Percentiles rank a stretch among this genome's conserved stretches.
These are phyloP conservation scores for Suillus alpinus DNA, from an alignment of 768 basidiomycete genomes.

Conservation along the genomic window DNA sequence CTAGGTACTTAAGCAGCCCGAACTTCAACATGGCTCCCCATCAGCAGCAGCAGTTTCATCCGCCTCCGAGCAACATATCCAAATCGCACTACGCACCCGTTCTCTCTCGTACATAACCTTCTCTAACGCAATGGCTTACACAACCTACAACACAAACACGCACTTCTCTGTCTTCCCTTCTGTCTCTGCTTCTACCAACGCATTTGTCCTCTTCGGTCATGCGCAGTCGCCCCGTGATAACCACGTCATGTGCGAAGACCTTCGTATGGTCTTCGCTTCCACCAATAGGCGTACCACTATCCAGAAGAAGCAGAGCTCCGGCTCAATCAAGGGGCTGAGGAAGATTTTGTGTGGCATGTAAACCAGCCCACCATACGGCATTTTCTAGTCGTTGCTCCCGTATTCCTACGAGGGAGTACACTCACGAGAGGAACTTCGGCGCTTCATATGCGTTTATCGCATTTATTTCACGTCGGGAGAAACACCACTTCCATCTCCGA, in stretches of 20 bases:
- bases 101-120: not conserved
- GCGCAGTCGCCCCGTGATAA: slow-evolving; percentile 38
- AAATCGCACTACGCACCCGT: slow-evolving; percentile 2
- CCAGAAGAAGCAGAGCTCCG: slow-evolving; percentile 9
- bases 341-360: slow-evolving; percentile 10
- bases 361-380: not conserved
- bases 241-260: slow-evolving; percentile 37
- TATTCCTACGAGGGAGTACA: not conserved
- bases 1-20: slow-evolving; percentile 11
- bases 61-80: slow-evolving; percentile 3
- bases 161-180: slow-evolving; percentile 23
- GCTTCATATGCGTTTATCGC: not conserved
- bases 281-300: slow-evolving; percentile 7
- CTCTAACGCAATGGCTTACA: slow-evolving; percentile 27
- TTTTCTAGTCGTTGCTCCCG: too few relatives aligned
- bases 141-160: slow-evolving; percentile 16
- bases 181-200: slow-evolving; percentile 27
- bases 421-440: not conserved
- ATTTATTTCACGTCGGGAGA: not conserved
- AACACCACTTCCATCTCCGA: not conserved
- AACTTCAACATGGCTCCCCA: not conserved
- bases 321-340: slow-evolving; percentile 11
- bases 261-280: slow-evolving; percentile 27
- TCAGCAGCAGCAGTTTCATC: slow-evolving; percentile 1
- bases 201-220: slow-evolving; percentile 36